A percentile compares a stretch with the other conserved stretches of the same genome.
These are phyloP conservation scores for Crataegus laevigata DNA, from an alignment of 306 rosid genomes.

Conservation along the genomic window DNA sequence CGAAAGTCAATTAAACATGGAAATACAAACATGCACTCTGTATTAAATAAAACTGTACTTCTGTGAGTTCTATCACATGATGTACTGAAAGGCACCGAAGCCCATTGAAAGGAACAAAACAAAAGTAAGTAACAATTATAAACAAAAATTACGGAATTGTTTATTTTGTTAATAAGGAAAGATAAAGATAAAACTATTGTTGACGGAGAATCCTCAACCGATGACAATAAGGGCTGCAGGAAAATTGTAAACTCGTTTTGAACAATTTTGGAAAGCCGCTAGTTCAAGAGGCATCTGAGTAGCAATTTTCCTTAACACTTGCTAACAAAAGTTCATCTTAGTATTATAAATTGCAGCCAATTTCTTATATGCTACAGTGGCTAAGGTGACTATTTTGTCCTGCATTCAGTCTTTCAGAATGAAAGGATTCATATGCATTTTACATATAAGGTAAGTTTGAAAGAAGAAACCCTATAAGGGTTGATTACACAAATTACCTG, in stretches of 20 bases:
- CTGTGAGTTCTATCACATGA: background rate
- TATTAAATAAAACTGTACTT: background rate
- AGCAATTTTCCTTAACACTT: background rate
- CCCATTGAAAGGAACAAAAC: background rate
- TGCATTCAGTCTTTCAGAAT: background rate
- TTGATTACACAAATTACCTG: slow-evolving; percentile 44
- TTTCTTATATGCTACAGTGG: background rate
- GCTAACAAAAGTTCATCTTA: background rate
- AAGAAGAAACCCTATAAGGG: background rate
- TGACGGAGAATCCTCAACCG: background rate
- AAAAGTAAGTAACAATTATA: background rate
- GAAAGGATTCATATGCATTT: background rate
- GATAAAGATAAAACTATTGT: background rate
- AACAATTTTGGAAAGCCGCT: background rate
- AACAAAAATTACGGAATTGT: background rate
- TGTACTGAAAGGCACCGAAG: background rate
- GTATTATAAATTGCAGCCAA: background rate
- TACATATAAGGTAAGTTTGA: no score
- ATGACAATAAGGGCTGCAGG: background rate
- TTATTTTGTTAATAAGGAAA: background rate
- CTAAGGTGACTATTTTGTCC: background rate
- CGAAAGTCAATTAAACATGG: background rate
- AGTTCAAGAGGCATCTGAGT: background rate
- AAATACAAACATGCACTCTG: background rate
- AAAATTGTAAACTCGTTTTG: background rate